A percentile compares a stretch with the other conserved stretches of the same genome.
Conservation (phyloP, 345 rosid species). For the Brassica rapa region DNA sequence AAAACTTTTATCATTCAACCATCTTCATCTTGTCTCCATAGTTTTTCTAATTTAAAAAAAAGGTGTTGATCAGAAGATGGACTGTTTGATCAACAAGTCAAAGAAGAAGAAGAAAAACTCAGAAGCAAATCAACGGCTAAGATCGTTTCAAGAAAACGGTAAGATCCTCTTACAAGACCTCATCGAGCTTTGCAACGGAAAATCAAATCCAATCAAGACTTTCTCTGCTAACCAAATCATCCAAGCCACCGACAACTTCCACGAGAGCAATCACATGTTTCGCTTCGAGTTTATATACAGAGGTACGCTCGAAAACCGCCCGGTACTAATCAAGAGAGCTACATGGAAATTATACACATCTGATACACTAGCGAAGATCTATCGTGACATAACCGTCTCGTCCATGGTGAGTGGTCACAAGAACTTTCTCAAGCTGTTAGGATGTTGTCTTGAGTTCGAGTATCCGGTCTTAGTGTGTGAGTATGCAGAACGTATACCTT, state of each 20-base stretch:
- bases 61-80: constrained; percentile 16
- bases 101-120: constrained; percentile 19
- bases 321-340: constrained; percentile 32
- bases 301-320: constrained; percentile 34
- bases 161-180: constrained; percentile 32
- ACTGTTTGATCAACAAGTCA: constrained; percentile 17
- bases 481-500: constrained; percentile 38
- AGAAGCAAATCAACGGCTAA: constrained; percentile 28
- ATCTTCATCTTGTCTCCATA: background rate
- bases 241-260: constrained; percentile 34
- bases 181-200: constrained; percentile 33
- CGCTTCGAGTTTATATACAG: constrained; percentile 33
- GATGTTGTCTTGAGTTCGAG: constrained; percentile 37
- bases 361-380: constrained; percentile 27
- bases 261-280: constrained; percentile 10
- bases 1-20: background rate
- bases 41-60: background rate
- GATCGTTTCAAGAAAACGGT: constrained; percentile 23
- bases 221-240: constrained; percentile 29
- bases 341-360: constrained; percentile 18
- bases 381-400: constrained; percentile 33
- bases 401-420: constrained; percentile 40
- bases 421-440: constrained; percentile 32
- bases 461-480: constrained; percentile 37
- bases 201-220: constrained; percentile 32